Conservation (phyloP, 2,329 filamentous ascomycete species). For the Colletotrichum trifolii region DNA sequence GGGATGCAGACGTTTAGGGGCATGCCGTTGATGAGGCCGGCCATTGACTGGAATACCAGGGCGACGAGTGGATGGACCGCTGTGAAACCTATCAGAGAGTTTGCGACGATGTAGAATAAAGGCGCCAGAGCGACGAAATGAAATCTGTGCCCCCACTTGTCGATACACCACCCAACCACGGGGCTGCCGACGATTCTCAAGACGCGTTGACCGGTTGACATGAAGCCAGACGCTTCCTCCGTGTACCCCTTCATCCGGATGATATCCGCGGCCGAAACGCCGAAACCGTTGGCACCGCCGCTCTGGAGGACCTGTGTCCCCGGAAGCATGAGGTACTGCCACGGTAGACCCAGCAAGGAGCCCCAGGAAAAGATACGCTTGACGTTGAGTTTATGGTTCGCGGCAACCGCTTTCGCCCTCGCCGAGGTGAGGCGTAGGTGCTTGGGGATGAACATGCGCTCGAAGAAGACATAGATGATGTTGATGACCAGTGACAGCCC, state of each 20-base stretch:
- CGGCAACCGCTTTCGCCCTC: conserved; percentile 31
- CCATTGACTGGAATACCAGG: conserved; percentile 37
- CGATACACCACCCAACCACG: conserved; percentile 33
- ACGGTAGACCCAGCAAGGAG: conserved; percentile 35
- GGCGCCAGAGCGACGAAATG: conserved; percentile 38
- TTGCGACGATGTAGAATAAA: conserved; percentile 37
- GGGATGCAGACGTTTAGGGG: conserved; percentile 40
- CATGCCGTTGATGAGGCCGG: conserved; percentile 39
- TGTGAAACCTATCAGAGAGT: conserved; percentile 38
- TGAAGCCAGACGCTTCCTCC: conserved; percentile 38
- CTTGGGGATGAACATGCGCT: conserved; percentile 35
- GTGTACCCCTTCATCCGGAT: conserved; percentile 41
- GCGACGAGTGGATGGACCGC: conserved; percentile 36
- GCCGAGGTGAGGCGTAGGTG: conserved; percentile 31
- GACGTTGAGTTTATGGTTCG: conserved; percentile 8
- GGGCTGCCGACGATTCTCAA: conserved; percentile 36
- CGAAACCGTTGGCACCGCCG: conserved; percentile 37
- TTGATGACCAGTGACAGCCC: conserved; percentile 36
- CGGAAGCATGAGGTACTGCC: conserved; percentile 40
- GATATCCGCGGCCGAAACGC: conserved; percentile 38
- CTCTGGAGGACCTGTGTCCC: conserved; percentile 40
- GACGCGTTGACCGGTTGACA: conserved; percentile 32
- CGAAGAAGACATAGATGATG: conserved; percentile 38
- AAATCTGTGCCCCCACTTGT: conserved; percentile 38
- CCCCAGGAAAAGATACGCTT: conserved; percentile 38